Evolutionary conservation across 345 rosid genomes (phyloP).

Genomic region (Conringia planisiliqua): DNA sequence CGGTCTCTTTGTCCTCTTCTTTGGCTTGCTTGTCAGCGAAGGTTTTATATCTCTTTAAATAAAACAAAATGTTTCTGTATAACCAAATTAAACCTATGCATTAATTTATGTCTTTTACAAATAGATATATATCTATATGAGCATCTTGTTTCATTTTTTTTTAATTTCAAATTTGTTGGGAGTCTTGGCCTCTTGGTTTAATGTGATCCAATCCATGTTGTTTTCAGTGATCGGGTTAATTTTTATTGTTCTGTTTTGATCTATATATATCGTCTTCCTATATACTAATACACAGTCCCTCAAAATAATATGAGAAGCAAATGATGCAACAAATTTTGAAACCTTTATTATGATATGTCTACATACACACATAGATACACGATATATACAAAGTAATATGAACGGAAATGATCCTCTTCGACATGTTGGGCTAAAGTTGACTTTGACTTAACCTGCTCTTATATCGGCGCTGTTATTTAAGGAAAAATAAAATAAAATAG

Average conservation of each 20-base stretch:
- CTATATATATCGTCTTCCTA: neutral
- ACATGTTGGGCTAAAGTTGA: constrained; percentile 15
- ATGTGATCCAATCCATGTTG: neutral
- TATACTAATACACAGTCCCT: neutral
- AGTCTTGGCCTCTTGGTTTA: constrained; percentile 9
- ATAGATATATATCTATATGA: neutral
- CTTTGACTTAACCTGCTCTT: constrained; percentile 11
- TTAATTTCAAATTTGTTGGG: neutral
- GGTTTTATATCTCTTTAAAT: constrained; percentile 57
- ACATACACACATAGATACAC: neutral
- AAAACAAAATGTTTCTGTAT: neutral
- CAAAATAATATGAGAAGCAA: neutral
- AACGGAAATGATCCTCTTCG: neutral
- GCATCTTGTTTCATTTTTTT: neutral
- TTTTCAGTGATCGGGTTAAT: neutral
- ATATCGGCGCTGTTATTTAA: neutral
- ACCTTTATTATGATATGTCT: neutral
- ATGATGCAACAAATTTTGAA: neutral
- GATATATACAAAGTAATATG: neutral
- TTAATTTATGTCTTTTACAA: neutral
- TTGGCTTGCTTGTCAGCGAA: constrained; percentile 72
- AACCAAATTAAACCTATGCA: neutral
- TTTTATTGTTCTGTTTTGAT: constrained; percentile 1
- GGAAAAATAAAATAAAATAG: neutral
- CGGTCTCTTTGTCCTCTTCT: constrained; percentile 66